These are phyloP conservation scores for Linum trigynum DNA, from an alignment of 345 rosid species.

Conservation along the genomic window DNA sequence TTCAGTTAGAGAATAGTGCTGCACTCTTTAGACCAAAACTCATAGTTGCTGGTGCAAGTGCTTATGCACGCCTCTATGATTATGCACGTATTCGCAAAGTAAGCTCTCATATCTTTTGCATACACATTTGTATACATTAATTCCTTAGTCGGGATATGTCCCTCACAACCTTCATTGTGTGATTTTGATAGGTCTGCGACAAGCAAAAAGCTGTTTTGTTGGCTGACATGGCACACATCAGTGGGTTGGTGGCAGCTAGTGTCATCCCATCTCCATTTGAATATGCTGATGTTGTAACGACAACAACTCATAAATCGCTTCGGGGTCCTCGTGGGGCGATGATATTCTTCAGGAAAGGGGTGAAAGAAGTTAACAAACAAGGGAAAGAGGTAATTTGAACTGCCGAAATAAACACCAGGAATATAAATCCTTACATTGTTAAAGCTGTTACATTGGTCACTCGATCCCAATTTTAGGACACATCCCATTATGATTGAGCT, in stretches of 20 bases:
- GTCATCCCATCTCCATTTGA: constrained; percentile 96
- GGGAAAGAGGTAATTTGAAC: constrained; percentile 65
- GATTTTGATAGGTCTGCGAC: constrained; percentile 70
- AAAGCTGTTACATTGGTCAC: background rate
- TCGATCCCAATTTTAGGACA: background rate
- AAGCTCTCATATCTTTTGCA: constrained; percentile 1
- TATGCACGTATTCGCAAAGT: constrained; percentile 93
- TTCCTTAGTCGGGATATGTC: background rate
- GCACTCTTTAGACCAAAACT: constrained; percentile 87
- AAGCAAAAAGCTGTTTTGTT: constrained; percentile 81
- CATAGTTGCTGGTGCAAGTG: constrained; percentile 96
- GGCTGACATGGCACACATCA: constrained; percentile 97
- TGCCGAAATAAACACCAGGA: background rate
- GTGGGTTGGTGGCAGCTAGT: constrained; percentile 93
- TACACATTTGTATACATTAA: constrained; percentile 8
- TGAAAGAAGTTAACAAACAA: constrained; percentile 76
- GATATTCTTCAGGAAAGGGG: constrained; percentile 93
- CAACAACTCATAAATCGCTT: constrained; percentile 95
- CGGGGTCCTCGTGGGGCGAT: constrained; percentile 98
- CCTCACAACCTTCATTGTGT: background rate
- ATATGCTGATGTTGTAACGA: constrained; percentile 89
- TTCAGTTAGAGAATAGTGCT: constrained; percentile 79
- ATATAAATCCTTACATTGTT: background rate
- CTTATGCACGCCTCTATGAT: constrained; percentile 90
- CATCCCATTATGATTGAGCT: constrained; percentile 8